These are phyloP conservation scores for Coemansia sp. DNA, from an alignment of 192 early-diverging fungal genomes.

Conservation along the genomic window DNA sequence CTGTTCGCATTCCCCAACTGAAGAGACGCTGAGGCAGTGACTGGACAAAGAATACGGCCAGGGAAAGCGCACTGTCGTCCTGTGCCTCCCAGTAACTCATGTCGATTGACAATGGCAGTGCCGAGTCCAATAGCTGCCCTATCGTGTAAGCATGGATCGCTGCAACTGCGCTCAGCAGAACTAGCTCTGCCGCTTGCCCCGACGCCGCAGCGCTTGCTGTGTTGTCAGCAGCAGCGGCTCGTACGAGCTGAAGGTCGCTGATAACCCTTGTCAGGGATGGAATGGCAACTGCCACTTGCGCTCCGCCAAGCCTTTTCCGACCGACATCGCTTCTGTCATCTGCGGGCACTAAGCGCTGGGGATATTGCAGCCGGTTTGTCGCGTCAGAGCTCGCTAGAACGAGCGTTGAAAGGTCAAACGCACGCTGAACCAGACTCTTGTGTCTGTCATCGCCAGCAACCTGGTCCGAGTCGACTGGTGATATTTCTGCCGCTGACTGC, in stretches of 20 bases:
- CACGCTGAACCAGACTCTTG: conserved; percentile 17
- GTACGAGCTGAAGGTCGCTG: conserved; percentile 20
- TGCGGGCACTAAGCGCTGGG: neutral
- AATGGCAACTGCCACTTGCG: neutral
- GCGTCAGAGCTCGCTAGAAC: conserved; percentile 5
- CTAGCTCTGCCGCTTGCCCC: conserved; percentile 2
- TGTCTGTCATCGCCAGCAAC: neutral
- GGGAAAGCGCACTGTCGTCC: conserved; percentile 40
- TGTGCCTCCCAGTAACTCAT: conserved; percentile 67
- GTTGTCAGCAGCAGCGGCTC: neutral
- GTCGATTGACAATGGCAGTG: conserved; percentile 59
- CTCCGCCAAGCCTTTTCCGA: neutral
- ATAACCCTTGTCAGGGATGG: conserved; percentile 15
- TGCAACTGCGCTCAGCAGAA: conserved; percentile 27
- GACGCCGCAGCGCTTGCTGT: neutral
- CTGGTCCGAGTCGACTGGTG: neutral
- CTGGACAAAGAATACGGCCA: conserved; percentile 29
- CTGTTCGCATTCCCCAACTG: conserved; percentile 1
- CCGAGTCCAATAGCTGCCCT: conserved; percentile 56
- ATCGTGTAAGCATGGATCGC: conserved; percentile 60
- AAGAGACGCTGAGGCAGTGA: conserved; percentile 34
- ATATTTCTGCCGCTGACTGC: neutral
- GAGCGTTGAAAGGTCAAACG: conserved; percentile 33
- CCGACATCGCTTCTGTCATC: neutral
- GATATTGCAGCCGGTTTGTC: neutral